Evolutionary conservation across 257 asterid genomes (phyloP).

Genomic region (Cruciata laevipes): DNA sequence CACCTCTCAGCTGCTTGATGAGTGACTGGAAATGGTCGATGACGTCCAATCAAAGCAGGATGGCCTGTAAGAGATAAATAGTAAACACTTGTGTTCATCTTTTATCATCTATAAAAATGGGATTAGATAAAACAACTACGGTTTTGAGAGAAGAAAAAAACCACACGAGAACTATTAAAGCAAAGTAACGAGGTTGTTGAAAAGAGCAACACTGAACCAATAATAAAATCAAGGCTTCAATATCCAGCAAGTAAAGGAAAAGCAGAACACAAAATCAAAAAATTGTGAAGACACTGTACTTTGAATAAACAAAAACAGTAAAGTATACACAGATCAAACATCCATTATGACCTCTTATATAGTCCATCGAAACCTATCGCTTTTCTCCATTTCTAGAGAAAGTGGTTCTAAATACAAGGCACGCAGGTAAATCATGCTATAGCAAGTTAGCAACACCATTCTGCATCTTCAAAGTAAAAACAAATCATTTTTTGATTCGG

Average conservation of each 20-base stretch:
- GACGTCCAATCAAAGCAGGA: slow-evolving; percentile 95
- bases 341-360: neutral
- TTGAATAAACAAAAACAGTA: slow-evolving; percentile 2
- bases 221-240: neutral
- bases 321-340: neutral
- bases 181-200: neutral
- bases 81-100: neutral
- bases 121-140: neutral
- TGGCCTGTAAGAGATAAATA: slow-evolving; percentile 49
- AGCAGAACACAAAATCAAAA: neutral
- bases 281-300: neutral
- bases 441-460: no score
- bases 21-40: slow-evolving; percentile 89
- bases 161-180: neutral
- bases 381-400: neutral
- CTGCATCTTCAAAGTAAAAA: no score
- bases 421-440: neutral
- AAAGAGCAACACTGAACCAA: neutral
- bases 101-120: neutral
- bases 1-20: slow-evolving; percentile 92
- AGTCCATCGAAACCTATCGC: neutral
- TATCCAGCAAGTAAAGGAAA: neutral
- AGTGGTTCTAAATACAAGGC: neutral
- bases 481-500: no score
- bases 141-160: neutral